Conservation (phyloP, 257 asterid species). For the Nyctanthes arbortristis region DNA sequence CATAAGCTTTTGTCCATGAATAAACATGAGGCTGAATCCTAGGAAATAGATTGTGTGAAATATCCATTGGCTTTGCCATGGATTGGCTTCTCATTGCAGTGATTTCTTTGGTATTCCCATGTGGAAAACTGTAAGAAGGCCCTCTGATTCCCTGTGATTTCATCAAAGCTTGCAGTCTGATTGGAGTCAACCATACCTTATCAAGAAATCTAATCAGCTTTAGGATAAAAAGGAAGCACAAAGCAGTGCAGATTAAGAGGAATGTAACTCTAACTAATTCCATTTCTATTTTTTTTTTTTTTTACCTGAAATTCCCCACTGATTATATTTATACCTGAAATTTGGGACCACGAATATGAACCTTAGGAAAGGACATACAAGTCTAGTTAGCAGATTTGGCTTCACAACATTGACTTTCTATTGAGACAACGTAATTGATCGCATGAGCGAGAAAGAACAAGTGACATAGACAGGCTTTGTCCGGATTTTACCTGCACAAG, state of each 20-base stretch:
- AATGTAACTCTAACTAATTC: conserved; percentile 2
- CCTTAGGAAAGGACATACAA: background rate
- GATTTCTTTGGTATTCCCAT: no score
- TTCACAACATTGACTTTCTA: no score
- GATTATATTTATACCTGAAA: background rate
- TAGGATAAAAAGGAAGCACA: conserved; percentile 34
- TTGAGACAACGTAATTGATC: no score
- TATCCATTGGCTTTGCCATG: no score
- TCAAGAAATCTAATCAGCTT: conserved; percentile 27
- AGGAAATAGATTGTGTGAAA: no score
- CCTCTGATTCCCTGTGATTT: conserved; percentile 59
- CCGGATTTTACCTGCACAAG: no score
- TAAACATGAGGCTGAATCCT: no score
- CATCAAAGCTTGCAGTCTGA: conserved; percentile 37
- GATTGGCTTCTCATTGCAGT: no score
- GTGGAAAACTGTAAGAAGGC: conserved; percentile 53
- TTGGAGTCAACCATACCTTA: no score
- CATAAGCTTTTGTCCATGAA: no score
- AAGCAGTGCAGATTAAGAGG: conserved; percentile 16
- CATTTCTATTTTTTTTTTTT: conserved; percentile 29
- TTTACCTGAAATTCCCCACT: background rate
- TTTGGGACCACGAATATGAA: background rate
- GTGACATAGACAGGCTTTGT: no score
- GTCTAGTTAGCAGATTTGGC: background rate
- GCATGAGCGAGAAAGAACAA: no score